phyloP scores from a whole-genome alignment of 345 rosid genomes.

The Xanthoceras sorbifolium region DNA sequence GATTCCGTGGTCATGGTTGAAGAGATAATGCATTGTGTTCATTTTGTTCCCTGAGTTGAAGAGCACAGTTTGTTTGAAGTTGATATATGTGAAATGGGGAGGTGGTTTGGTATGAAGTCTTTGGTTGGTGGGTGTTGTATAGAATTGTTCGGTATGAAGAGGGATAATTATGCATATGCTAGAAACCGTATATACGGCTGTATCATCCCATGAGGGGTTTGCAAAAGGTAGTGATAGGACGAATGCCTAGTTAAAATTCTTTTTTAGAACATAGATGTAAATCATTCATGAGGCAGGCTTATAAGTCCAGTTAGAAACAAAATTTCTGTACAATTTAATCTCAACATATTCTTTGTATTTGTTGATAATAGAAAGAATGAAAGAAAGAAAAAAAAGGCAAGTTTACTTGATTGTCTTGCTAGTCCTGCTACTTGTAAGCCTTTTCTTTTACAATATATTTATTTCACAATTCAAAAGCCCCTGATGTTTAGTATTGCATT shows the following conservation, averaged over 20 bases:
- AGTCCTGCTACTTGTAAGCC: too few species aligned
- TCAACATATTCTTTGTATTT: slow-evolving; percentile 45
- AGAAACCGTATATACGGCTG: slow-evolving; percentile 1
- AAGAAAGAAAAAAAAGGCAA: background rate
- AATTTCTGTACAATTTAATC: slow-evolving; percentile 41
- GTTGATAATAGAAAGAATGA: slow-evolving; percentile 29
- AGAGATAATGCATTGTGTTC: slow-evolving; percentile 15
- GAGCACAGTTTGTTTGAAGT: slow-evolving; percentile 14
- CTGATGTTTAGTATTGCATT: too few species aligned
- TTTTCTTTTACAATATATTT: too few species aligned
- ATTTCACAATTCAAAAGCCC: too few species aligned
- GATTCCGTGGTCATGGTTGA: slow-evolving; percentile 1
- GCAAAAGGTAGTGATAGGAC: slow-evolving; percentile 23
- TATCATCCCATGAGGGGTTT: slow-evolving; percentile 11
- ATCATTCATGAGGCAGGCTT: slow-evolving; percentile 31
- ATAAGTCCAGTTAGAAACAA: slow-evolving; percentile 17
- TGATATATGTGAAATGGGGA: background rate
- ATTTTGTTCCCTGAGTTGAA: slow-evolving; percentile 16
- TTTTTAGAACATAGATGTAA: slow-evolving; percentile 42
- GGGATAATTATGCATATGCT: background rate
- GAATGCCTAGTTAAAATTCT: slow-evolving; percentile 32
- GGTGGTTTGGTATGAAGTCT: slow-evolving; percentile 21
- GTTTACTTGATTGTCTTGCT: too few species aligned
- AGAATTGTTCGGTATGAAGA: slow-evolving; percentile 12
- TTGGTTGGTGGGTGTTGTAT: slow-evolving; percentile 19